These are phyloP conservation scores for Exidia glandulosa DNA, from an alignment of 768 basidiomycete species.

Conservation along the genomic window DNA sequence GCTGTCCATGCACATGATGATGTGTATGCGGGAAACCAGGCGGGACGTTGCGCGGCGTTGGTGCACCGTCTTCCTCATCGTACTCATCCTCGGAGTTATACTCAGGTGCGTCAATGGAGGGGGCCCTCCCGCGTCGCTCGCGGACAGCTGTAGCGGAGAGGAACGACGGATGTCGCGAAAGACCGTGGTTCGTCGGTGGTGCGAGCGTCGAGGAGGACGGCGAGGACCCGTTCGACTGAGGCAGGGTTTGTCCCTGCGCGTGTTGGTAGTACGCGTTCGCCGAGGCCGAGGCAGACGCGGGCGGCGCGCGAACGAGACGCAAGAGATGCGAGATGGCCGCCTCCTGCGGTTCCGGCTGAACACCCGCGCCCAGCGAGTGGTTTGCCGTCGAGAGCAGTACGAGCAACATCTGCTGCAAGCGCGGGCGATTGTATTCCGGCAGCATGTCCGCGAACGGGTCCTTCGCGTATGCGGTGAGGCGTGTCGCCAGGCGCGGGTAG, in stretches of 20 bases:
- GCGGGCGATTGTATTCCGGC: constrained; percentile 48
- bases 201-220: constrained; percentile 28
- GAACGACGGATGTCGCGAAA: constrained; percentile 49
- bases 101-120: not conserved
- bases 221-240: constrained; percentile 41
- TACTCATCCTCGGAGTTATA: not conserved
- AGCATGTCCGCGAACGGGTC: constrained; percentile 48
- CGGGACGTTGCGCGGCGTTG: not conserved
- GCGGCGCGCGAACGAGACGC: constrained; percentile 16
- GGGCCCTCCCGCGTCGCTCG: constrained; percentile 56
- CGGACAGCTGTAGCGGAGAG: constrained; percentile 62
- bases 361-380: not conserved
- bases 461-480: constrained; percentile 36
- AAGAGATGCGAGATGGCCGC: constrained; percentile 58
- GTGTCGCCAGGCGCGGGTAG: constrained; percentile 40
- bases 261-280: not conserved
- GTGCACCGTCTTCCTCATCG: not conserved
- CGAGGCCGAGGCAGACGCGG: not conserved
- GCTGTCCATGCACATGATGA: not conserved
- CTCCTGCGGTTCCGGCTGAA: constrained; percentile 50
- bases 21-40: not conserved
- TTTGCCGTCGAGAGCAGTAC: constrained; percentile 11
- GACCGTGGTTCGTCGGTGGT: constrained; percentile 7
- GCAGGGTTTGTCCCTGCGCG: no score
- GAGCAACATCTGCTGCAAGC: constrained; percentile 63